Evolutionary conservation across 1,139 yeast genomes (phyloP), one percentile per base, ranked within the genome.

Genomic region (Kurtzmaniella quercitrusa): DNA sequence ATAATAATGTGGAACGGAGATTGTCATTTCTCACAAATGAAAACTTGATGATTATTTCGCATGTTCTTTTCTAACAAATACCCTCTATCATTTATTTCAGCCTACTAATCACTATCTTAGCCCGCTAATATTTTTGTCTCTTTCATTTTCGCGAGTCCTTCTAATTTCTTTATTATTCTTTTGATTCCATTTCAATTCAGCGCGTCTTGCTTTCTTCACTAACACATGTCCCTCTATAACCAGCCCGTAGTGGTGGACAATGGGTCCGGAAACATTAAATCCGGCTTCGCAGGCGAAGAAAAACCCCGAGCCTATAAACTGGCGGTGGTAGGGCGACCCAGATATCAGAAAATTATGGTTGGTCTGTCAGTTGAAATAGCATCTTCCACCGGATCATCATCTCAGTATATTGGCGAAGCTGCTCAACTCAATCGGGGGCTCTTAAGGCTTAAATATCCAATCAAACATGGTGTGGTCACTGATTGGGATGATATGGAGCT

Each of bases 211-310:
- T 7, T 21, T 21, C 23, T 21, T 6, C 9, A 7, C 23, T 9
- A 14, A 11, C 9, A 26, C 8, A 18, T 14, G 16, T 28, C 38
- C 18, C 59, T 72, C 38, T 72, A 71, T 47, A 91, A 89, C 62
- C 97, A 91, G 63, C 96, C 97, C 2, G 80, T 91, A 39, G 96
- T 91, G 33, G 73, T 91, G 30, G 98, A 91, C 61, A 88, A 88
- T 67, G 98, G 98, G n/a, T 84, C 96, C 3, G 95, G 96, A 2
- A 76, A 78, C 40, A 71, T 89, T 44, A 86, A 88, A 58, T 89
- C 95, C 0, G 98, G 98, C 1, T 87, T 91, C 63, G 95, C 97
- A 1, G 97, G 97, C 15, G 94, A 87, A 52, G 94, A 88, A 44
- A 76, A 71, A 51, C 98, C 98, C 2, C 76, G 79, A 52, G 61